phyloP scores from a whole-genome alignment of 2,329 filamentous ascomycete genomes.

The Colletotrichum liriopes region DNA sequence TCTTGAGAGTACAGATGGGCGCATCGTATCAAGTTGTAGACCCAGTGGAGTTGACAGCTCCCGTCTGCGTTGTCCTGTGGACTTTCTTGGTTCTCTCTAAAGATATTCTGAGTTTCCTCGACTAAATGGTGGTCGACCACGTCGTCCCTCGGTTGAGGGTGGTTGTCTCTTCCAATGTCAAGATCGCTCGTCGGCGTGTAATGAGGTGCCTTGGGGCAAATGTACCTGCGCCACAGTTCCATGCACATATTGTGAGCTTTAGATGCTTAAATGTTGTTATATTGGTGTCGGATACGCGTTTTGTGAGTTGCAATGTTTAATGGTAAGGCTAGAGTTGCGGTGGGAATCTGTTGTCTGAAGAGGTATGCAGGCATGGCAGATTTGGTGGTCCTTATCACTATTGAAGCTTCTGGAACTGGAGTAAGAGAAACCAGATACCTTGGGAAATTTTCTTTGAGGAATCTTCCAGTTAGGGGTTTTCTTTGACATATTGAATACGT shows the following conservation, averaged over 20 bases:
- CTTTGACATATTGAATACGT: neutral
- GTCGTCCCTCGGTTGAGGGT: slow-evolving; percentile 4
- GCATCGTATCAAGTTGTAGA: slow-evolving; percentile 27
- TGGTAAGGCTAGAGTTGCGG: no score
- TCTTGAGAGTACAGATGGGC: slow-evolving; percentile 13
- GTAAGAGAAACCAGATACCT: neutral
- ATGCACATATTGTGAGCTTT: slow-evolving; percentile 14
- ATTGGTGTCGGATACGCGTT: neutral
- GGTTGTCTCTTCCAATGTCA: neutral
- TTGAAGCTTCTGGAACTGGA: neutral
- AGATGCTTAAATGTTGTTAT: neutral
- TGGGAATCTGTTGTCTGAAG: neutral
- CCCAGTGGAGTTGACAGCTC: slow-evolving; percentile 26
- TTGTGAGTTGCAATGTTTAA: neutral
- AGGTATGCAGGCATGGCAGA: neutral
- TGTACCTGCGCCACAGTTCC: slow-evolving; percentile 30
- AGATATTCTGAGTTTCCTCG: slow-evolving; percentile 13
- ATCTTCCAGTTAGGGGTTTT: neutral
- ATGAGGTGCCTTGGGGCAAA: slow-evolving; percentile 28
- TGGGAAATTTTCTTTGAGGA: no score
- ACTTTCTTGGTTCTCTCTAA: slow-evolving; percentile 27
- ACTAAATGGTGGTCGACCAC: neutral
- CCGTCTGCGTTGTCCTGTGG: slow-evolving; percentile 3
- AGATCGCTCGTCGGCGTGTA: slow-evolving; percentile 3
- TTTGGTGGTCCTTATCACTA: neutral